These are phyloP conservation scores for Parastagonospora nodorum DNA, from an alignment of 2,329 filamentous ascomycete genomes.

Conservation along the genomic window DNA sequence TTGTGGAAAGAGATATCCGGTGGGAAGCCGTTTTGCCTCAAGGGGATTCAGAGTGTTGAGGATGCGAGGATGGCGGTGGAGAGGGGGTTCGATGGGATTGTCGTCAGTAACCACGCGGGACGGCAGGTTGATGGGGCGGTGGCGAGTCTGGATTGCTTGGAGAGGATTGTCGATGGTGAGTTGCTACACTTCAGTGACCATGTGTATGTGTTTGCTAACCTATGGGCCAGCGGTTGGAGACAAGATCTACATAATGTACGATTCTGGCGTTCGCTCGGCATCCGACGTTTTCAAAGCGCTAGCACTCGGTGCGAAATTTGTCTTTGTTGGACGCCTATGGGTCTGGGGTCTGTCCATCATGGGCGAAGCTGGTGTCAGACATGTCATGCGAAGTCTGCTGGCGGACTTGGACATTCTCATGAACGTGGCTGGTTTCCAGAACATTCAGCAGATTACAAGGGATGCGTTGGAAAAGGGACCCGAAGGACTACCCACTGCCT, in stretches of 20 bases:
- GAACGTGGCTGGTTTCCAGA: conserved; percentile 62
- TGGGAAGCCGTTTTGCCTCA: conserved; percentile 65
- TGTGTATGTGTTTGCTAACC: not conserved
- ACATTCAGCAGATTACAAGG: conserved; percentile 58
- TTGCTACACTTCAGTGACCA: not conserved
- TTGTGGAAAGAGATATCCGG: conserved; percentile 60
- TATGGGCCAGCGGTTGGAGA: conserved; percentile 52
- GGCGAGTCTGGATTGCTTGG: conserved; percentile 63
- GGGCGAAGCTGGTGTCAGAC: conserved; percentile 64
- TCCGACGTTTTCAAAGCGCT: conserved; percentile 66
- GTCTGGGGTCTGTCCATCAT: conserved; percentile 65
- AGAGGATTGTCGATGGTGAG: conserved; percentile 60
- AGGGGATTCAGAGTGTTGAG: conserved; percentile 70
- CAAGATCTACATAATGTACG: conserved; percentile 62
- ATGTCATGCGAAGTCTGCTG: conserved; percentile 66
- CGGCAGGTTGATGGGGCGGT: conserved; percentile 67
- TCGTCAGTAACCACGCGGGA: conserved; percentile 74
- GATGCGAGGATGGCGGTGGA: conserved; percentile 67
- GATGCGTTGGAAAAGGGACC: conserved; percentile 33
- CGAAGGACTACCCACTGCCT: conserved; percentile 29
- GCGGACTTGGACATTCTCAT: conserved; percentile 68
- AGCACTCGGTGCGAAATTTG: conserved; percentile 65
- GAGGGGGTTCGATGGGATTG: conserved; percentile 67
- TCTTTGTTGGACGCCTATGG: conserved; percentile 66
- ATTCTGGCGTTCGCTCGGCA: conserved; percentile 62